Evolutionary conservation across 768 basidiomycete genomes (phyloP), one percentile per base, ranked within the genome.

Genomic region (Pilatotrama ljubarskyi): DNA sequence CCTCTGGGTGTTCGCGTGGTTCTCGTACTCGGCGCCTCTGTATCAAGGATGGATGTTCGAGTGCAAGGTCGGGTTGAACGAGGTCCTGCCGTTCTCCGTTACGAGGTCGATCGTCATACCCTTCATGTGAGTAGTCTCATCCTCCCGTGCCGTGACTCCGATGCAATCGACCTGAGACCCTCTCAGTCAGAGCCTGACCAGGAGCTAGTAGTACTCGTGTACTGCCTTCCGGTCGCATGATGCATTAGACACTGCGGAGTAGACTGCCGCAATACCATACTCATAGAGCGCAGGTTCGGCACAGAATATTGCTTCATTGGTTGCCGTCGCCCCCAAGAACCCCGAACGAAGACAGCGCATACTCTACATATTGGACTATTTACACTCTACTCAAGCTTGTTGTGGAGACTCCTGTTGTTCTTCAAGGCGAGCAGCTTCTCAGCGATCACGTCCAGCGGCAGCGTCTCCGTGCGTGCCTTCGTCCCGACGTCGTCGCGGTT

Each of bases 401-500:
- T 88, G 55, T 81, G 74, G 26, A 84, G 67, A 47, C 80, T 78
- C 59, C 79, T 74, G 51, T 74, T 76, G 59, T 76, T 77, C 79
- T 94, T 97, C 66, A 99, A 78, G 38, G 76, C 76, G 15, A 89
- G 74, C 49, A 98, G 74, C 74, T 92, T 89, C 68, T 82, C 70
- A 9, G 87, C 75, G 15, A 95, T 79, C 25, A 83, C 85, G 42
- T 90, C 89, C 26, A 98, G 74, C 11, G 88, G 79, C 46, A 87
- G 77, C 72, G 87, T 88, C 74, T 91, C 86, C 9, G 85, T 84
- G 73, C 88, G 85, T 3, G 87, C 81, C 74, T 98, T 96, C 55
- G 82, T 88, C 20, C 91, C 93, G 35, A 89, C 84, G 66, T 98
- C 94, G 72, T 98, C 96, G 36, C 97, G 86, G 74, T 98, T 98